Base-by-base conservation (phyloP, 345 rosid genomes). In the Garcia nutans region DNA sequence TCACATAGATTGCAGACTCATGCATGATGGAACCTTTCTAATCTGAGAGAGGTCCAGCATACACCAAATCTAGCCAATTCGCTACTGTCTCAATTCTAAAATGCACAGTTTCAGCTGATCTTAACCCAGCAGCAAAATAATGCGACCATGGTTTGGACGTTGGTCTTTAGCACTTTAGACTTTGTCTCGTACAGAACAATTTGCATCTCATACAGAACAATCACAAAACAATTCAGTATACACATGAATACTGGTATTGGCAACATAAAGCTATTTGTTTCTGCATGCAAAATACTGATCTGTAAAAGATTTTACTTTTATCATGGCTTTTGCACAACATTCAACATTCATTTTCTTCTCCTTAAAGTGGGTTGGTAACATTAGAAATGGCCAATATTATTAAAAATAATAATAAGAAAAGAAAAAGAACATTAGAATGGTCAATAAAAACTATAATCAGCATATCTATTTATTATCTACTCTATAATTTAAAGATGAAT, bases 221-320 rank as follows among this genome's bases (percentile, higher is more conserved):
- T 22, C 15, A 56, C 56, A 44, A 23, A 23, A 59, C 12, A 55
- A 10, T 22, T 47, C 65, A 60, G 47, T 69, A 70, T 31, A 68
- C 74, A 69, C 23, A 69, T 7, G 68, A 49, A 76, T 69, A 76
- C 74, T 68, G 74, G 31, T 69, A 59, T 76, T 22, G 44, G 28
- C 42, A 65, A n/a, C 64, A 26, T 22, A 9, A 19, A 19, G 41
- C 20, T 10, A 10, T 47, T 37, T 37, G 41, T 37, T 9, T 16
- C 41, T 45, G 22, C 41, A 47, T 59, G 26, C n/a, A 54, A 44
- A 23, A 24, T 19, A 19, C 24, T 33, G 45, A 20, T 4, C 2
- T 37, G 0, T 1, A 17, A 23, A 37, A 31, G 16, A 13, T 8
- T 37, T 37, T 56, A 2, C 3, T 0, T 24, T 41, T 13, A 1